These are phyloP conservation scores for Tylopilus sp. DNA, from an alignment of 768 basidiomycete genomes.

Conservation along the genomic window DNA sequence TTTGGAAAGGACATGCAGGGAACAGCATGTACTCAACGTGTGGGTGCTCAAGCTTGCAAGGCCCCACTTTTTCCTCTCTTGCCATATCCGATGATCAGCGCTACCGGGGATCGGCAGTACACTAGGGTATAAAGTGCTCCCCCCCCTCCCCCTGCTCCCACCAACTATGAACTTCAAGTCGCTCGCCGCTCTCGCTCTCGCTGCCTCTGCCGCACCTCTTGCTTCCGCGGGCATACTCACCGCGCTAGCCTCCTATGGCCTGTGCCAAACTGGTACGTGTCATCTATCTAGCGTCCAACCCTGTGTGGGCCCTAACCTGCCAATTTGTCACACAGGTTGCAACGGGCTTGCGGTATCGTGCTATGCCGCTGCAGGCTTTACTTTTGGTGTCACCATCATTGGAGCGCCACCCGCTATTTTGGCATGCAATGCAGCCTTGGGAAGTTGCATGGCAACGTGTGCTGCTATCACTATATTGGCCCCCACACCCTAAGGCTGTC, in stretches of 20 bases:
- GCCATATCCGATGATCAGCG: too few species aligned
- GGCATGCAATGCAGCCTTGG: conserved; percentile 22
- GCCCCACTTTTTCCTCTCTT: too few species aligned
- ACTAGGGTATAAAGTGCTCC: not conserved
- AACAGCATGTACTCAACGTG: not conserved
- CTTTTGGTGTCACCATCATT: conserved; percentile 21
- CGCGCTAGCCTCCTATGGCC: conserved; percentile 5
- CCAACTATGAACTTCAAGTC: conserved; percentile 26
- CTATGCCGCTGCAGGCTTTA: conserved; percentile 23
- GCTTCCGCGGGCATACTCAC: conserved; percentile 16
- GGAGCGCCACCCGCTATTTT: conserved; percentile 19
- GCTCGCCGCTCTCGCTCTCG: conserved; percentile 16
- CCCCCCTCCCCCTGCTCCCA: not conserved
- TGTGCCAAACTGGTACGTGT: conserved; percentile 24
- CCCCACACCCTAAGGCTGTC: conserved; percentile 21
- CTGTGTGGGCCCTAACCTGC: too few species aligned
- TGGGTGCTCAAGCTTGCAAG: too few species aligned
- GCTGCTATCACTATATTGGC: conserved; percentile 18
- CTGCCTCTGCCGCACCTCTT: conserved; percentile 8
- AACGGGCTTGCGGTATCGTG: conserved; percentile 21
- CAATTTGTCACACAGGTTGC: conserved; percentile 17
- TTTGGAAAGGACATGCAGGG: not conserved
- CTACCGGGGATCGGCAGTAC: too few species aligned
- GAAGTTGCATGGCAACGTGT: conserved; percentile 25
- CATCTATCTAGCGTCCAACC: not conserved